Evolutionary conservation across 345 rosid genomes (phyloP).

Genomic region (Heritiera littoralis): DNA sequence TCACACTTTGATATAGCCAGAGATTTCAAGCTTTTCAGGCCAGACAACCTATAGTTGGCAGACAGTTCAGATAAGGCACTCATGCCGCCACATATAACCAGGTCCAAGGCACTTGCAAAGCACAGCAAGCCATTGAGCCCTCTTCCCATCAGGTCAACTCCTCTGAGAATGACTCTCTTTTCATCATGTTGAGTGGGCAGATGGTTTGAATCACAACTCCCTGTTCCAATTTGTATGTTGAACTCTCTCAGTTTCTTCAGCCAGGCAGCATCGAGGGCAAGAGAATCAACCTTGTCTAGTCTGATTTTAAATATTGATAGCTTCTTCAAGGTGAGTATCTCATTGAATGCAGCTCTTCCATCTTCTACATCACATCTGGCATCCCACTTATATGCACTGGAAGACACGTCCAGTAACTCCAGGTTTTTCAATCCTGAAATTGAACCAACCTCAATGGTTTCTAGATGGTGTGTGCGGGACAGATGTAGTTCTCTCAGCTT

Average conservation of each 20-base stretch:
- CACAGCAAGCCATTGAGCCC: slow-evolving; percentile 29
- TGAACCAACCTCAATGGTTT: slow-evolving; percentile 31
- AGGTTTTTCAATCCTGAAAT: slow-evolving; percentile 32
- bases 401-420: slow-evolving; percentile 38
- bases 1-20: slow-evolving; percentile 30
- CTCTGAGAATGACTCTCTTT: slow-evolving; percentile 35
- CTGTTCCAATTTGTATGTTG: slow-evolving; percentile 31
- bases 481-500: slow-evolving; percentile 29
- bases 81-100: slow-evolving; percentile 34
- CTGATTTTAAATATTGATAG: slow-evolving; percentile 36
- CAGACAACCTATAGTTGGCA: slow-evolving; percentile 16
- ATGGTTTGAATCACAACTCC: slow-evolving; percentile 26
- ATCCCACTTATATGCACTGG: slow-evolving; percentile 39
- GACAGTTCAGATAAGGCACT: slow-evolving; percentile 29
- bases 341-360: slow-evolving; percentile 29
- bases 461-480: slow-evolving; percentile 29
- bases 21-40: slow-evolving; percentile 28
- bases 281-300: slow-evolving; percentile 25
- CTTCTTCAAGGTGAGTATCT: slow-evolving; percentile 28
- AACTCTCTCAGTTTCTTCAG: slow-evolving; percentile 31
- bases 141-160: slow-evolving; percentile 35
- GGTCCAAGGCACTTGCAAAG: slow-evolving; percentile 33
- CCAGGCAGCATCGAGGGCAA: slow-evolving; percentile 20
- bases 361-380: slow-evolving; percentile 13
- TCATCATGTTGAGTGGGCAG: slow-evolving; percentile 33